phyloP scores from a whole-genome alignment of 805 yeast genomes.

The Dipodascus albidus region DNA sequence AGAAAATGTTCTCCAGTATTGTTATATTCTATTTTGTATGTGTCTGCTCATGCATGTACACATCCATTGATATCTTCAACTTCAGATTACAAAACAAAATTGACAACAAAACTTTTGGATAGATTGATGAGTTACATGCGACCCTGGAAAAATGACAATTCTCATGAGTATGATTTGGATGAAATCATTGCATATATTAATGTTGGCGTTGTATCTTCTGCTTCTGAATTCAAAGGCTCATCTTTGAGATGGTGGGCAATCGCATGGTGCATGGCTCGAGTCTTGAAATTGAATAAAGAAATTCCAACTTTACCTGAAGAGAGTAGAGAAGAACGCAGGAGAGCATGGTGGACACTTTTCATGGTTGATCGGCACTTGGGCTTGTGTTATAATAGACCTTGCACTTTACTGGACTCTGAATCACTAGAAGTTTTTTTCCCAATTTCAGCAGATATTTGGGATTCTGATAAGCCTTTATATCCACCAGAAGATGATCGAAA shows the following conservation, averaged over 20 bases:
- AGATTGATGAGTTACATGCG: slow-evolving; percentile 16
- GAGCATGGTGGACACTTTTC: slow-evolving; percentile 33
- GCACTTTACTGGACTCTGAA: slow-evolving; percentile 25
- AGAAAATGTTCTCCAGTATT: slow-evolving; percentile 16
- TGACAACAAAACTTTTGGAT: slow-evolving; percentile 15
- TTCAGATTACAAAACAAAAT: slow-evolving; percentile 17
- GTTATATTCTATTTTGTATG: slow-evolving; percentile 18
- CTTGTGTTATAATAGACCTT: slow-evolving; percentile 27
- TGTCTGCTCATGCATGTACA: slow-evolving; percentile 23
- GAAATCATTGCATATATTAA: slow-evolving; percentile 24
- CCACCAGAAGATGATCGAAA: slow-evolving; percentile 23
- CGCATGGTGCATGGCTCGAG: slow-evolving; percentile 23
- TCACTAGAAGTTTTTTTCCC: slow-evolving; percentile 25
- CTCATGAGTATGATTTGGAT: slow-evolving; percentile 17
- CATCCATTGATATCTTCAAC: slow-evolving; percentile 20
- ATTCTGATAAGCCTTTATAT: slow-evolving; percentile 16
- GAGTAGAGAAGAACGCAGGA: slow-evolving; percentile 27
- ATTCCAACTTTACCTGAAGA: slow-evolving; percentile 18
- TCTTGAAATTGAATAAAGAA: slow-evolving; percentile 22
- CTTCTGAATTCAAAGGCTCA: slow-evolving; percentile 24
- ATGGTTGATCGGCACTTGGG: slow-evolving; percentile 30
- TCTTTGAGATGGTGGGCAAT: slow-evolving; percentile 25
- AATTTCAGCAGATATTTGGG: slow-evolving; percentile 27
- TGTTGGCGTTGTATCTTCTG: slow-evolving; percentile 22
- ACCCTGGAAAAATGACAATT: slow-evolving; percentile 17